phyloP scores from a whole-genome alignment of 192 early-diverging fungal genomes.

The Entrophospora sp. region DNA sequence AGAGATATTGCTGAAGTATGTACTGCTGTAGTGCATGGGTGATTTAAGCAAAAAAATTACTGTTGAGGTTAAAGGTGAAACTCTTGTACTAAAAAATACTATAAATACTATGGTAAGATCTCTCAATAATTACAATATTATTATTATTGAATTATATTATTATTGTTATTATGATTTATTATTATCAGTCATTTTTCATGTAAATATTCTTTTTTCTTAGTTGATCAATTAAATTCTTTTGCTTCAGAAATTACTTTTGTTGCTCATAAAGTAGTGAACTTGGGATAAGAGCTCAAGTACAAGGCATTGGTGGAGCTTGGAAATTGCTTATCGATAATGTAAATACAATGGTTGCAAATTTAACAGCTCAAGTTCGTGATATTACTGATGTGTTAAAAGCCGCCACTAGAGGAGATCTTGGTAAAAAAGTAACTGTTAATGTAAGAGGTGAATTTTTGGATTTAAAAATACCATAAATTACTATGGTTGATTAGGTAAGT shows the following conservation, averaged over 20 bases:
- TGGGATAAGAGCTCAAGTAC: constrained; percentile 41
- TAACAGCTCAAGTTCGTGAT: constrained; percentile 59
- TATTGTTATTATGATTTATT: too few species aligned
- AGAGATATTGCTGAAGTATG: constrained; percentile 63
- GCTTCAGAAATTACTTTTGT: constrained; percentile 50
- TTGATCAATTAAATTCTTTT: constrained; percentile 42
- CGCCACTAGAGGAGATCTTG: constrained; percentile 50
- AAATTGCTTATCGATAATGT: constrained; percentile 49
- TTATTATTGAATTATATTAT: neutral
- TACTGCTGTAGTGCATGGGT: constrained; percentile 59
- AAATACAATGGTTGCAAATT: constrained; percentile 51
- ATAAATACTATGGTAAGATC: constrained; percentile 65
- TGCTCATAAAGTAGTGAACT: constrained; percentile 44
- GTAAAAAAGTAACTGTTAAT: constrained; percentile 44
- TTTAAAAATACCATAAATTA: constrained; percentile 55
- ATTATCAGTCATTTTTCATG: neutral
- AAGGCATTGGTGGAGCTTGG: constrained; percentile 45
- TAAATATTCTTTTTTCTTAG: constrained; percentile 25
- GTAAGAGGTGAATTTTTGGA: constrained; percentile 55
- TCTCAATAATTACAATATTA: neutral
- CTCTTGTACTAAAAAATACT: constrained; percentile 61
- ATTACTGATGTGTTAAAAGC: constrained; percentile 54
- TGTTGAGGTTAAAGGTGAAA: constrained; percentile 63
- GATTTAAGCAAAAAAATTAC: constrained; percentile 63
- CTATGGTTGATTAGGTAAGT: constrained; percentile 48